Base-by-base conservation (phyloP, 2,329 filamentous ascomycete species). In the Diplodia sapinea region DNA sequence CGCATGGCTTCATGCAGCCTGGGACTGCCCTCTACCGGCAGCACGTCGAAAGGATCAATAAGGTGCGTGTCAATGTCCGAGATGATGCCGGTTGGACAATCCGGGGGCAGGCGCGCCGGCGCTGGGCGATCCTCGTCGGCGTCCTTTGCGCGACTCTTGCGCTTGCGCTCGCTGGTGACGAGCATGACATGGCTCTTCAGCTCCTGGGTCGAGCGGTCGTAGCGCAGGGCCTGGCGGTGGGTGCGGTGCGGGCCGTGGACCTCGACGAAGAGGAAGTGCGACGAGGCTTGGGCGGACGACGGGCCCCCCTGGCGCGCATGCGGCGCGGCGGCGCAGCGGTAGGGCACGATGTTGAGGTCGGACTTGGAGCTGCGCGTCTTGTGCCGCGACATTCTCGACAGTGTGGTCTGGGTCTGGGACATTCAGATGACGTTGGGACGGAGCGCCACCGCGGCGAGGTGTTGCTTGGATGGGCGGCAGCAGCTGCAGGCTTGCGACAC, bases 121-220 rank as follows among this genome's bases (percentile, higher is more conserved):
- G 23, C 5, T 23, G 23, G 9, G 11, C 11, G 36, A 38, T 38
- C 36, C 1, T 29, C 26, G 38, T 47, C 57, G 6, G 6, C 6
- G 15, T 11, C 23, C 23, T 51, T 49, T 17, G 56, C 36, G 23
- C 23, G 50, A 15, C 12, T 26, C 54, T 33, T 26, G 23, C 47
- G 59, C 38, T 38, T 50, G 4, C n/a, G 26, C n/a, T 50, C 59
- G 29, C 33, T 50, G 11, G 49, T 38, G n/a, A 63, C 59, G 11
- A 50, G 59, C 59, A 50, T 50, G 29, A 63, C 59, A 36, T 63
- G 59, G 43, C 59, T 63, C 17, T 52, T 50, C 3, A 63, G 59
- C 23, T 63, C 43, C 13, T 47, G 59, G 26, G 56, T 31, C 20
- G 56, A 59, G 12, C 56, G 20, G 56, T 59, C 56, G 56, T 59